A percentile compares a stretch with the other conserved stretches of the same genome.
Evolutionary conservation across 2,329 filamentous ascomycete species (phyloP).

Genomic region (Hypoxylon sp.): DNA sequence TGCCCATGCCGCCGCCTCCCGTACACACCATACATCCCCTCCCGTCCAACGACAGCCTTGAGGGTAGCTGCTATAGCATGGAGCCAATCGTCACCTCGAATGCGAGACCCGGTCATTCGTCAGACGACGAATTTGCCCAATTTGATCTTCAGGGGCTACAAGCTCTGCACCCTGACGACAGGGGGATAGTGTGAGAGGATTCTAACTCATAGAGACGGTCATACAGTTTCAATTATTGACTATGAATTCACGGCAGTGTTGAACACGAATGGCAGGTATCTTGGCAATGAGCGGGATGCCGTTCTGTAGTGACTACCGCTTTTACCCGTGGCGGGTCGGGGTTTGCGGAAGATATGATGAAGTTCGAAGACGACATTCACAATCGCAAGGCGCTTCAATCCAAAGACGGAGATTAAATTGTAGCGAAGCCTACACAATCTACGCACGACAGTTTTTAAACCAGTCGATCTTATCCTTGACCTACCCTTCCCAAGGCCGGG

Average conservation of each 20-base stretch:
- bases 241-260: constrained; percentile 7
- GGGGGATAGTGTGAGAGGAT: constrained; percentile 27
- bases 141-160: constrained; percentile 45
- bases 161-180: constrained; percentile 38
- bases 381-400: neutral
- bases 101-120: constrained; percentile 35
- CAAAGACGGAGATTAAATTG: neutral
- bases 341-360: neutral
- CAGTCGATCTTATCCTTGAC: neutral
- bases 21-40: constrained; percentile 9
- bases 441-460: neutral
- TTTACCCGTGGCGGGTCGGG: neutral
- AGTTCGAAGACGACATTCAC: neutral
- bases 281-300: neutral
- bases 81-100: constrained; percentile 33
- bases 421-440: neutral
- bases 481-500: neutral
- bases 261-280: constrained; percentile 5
- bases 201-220: neutral
- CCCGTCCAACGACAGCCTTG: constrained; percentile 28
- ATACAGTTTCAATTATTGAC: neutral
- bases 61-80: constrained; percentile 20
- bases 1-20: constrained; percentile 25
- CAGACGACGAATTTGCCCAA: constrained; percentile 38
- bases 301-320: neutral